Evolutionary conservation across 1,139 yeast species (phyloP), one percentile per base, ranked within the genome.

Genomic region (Saccharomycopsis hybrid): DNA sequence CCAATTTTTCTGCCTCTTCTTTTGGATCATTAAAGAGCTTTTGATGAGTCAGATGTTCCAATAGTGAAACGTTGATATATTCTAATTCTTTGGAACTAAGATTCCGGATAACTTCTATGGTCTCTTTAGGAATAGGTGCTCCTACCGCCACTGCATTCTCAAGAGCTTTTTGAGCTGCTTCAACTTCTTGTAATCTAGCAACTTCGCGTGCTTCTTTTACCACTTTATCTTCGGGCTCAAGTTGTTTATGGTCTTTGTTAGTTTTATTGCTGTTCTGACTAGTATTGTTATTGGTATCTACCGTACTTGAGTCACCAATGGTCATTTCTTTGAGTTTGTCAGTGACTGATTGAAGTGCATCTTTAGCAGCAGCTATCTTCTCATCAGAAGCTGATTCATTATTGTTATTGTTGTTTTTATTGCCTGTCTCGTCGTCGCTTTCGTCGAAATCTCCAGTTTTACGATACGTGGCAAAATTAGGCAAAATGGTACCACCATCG

Each of bases 111-210:
- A 46, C 37, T n/a, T 42, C 37, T n/a, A 53, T 36, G 7, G 54
- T 49, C 27, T 48, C 51, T 24, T 44, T 37, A 8, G 56, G 56
- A 28, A 53, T 51, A 8, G 56, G 51, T 4, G 55, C 48, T 7
- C 54, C 83, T 2, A 77, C 72, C 18, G 69, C 71, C 52, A 68
- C 70, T 3, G 85, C 85, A 57, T 80, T 80, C 32, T 82, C 80
- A 47, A 79, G 65, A 0, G 82, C 86, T 47, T 83, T 65, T 58
- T 79, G 82, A 44, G 73, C 72, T 1, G 85, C 85, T 13, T 82
- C 69, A 38, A 80, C 65, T 52, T 76, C 80, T 56, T 80, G 84
- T 47, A 79, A 66, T 53, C 69, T 67, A 56, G 76, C 73, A 28
- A 80, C 74, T 37, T 71, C 65, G 63, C 77, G 60, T 62, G 77